Percentiles rank a stretch among this genome's conserved stretches.
Evolutionary conservation across 2,329 filamentous ascomycete species (phyloP).

Genomic region (Verticillium isaacii): DNA sequence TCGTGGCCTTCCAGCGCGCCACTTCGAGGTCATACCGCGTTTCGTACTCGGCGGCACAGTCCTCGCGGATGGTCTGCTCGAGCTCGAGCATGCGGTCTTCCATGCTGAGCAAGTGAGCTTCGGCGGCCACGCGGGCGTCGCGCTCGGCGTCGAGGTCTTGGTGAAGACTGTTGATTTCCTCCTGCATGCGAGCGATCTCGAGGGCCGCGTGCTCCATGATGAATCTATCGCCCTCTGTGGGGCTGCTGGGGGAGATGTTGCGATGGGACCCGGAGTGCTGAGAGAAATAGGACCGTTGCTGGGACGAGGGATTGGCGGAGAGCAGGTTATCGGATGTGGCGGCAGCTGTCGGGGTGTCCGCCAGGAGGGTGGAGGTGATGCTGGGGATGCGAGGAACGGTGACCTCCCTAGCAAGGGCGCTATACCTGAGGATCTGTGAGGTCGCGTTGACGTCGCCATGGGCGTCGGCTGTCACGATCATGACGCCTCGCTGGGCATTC

Average conservation of each 20-base stretch:
- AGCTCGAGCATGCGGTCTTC: constrained; percentile 62
- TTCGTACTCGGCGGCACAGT: constrained; percentile 86
- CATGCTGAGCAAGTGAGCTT: constrained; percentile 67
- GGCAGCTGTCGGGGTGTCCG: constrained; percentile 22
- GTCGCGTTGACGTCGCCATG: constrained; percentile 94
- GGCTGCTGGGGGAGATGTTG: constrained; percentile 32
- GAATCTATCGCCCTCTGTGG: constrained; percentile 48
- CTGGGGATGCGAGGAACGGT: constrained; percentile 86
- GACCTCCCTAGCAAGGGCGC: constrained; percentile 85
- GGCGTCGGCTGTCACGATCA: constrained; percentile 95
- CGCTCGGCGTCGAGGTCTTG: constrained; percentile 67
- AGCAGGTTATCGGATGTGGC: constrained; percentile 16
- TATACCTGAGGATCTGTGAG: constrained; percentile 91
- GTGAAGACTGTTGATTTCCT: constrained; percentile 72
- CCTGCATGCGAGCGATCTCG: constrained; percentile 73
- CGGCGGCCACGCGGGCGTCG: constrained; percentile 63
- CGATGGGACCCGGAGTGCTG: constrained; percentile 22
- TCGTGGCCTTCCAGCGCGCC: constrained; percentile 72
- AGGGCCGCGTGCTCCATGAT: constrained; percentile 79
- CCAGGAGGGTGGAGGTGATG: constrained; percentile 66
- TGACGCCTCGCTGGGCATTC: constrained; percentile 80
- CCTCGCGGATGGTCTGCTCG: constrained; percentile 82
- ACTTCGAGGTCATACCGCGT: constrained; percentile 68
- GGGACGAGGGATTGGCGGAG: constrained; percentile 5
- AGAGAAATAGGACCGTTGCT: constrained; percentile 8